phyloP scores from a whole-genome alignment of 2,329 filamentous ascomycete genomes.

The Pyrenophora tritici-repentis region DNA sequence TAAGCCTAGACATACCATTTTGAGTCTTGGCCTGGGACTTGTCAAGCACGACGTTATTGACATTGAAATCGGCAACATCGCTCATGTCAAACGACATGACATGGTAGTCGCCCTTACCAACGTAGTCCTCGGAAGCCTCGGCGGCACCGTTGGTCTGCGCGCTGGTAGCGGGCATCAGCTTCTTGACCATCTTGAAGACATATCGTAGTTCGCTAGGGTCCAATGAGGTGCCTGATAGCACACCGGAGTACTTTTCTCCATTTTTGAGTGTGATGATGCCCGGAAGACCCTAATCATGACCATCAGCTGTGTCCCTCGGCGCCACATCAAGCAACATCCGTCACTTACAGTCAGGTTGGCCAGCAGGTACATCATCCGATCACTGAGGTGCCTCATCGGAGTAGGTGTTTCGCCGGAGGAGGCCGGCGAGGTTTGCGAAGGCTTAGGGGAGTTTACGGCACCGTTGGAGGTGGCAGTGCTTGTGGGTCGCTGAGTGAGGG shows the following conservation, averaged over 20 bases:
- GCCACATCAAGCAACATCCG: not conserved
- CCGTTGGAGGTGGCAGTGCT: slow-evolving; percentile 60
- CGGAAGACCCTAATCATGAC: slow-evolving; percentile 56
- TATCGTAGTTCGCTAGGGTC: slow-evolving; percentile 60
- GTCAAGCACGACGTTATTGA: slow-evolving; percentile 58
- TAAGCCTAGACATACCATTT: slow-evolving; percentile 58
- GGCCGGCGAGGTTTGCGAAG: slow-evolving; percentile 43
- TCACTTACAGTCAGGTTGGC: slow-evolving; percentile 63
- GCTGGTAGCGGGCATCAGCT: slow-evolving; percentile 48
- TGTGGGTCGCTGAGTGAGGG: slow-evolving; percentile 62
- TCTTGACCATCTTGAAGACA: slow-evolving; percentile 69
- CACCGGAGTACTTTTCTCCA: slow-evolving; percentile 65
- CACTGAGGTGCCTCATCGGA: slow-evolving; percentile 63
- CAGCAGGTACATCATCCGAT: slow-evolving; percentile 63
- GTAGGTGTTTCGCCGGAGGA: slow-evolving; percentile 56
- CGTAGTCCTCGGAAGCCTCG: slow-evolving; percentile 50
- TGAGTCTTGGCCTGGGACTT: slow-evolving; percentile 57
- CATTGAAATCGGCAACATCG: slow-evolving; percentile 62
- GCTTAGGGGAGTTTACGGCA: slow-evolving; percentile 50
- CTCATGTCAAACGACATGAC: slow-evolving; percentile 66
- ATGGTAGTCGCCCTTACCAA: slow-evolving; percentile 55
- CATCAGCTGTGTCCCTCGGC: slow-evolving; percentile 16
- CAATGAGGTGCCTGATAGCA: slow-evolving; percentile 62
- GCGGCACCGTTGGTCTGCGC: slow-evolving; percentile 54
- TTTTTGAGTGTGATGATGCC: slow-evolving; percentile 62